A percentile compares a stretch with the other conserved stretches of the same genome.
These are phyloP conservation scores for Butyriboletus appendiculatus DNA, from an alignment of 1,284 basidiomycete genomes.

Conservation along the genomic window DNA sequence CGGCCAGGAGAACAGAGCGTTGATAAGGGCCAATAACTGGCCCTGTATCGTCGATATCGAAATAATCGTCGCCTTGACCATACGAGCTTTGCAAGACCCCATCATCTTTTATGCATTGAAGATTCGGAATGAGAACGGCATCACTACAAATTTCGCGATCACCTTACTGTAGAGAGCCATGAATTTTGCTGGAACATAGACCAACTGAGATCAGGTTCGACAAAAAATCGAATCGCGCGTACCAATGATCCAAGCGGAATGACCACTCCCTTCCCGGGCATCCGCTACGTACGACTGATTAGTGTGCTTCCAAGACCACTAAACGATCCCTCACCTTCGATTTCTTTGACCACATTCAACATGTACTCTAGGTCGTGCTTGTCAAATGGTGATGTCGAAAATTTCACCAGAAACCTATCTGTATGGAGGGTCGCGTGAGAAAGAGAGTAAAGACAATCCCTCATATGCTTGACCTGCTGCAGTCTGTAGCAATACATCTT, in stretches of 20 bases:
- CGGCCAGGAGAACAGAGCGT: slow-evolving; percentile 19
- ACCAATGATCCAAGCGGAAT: slow-evolving; percentile 33
- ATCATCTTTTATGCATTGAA: slow-evolving; percentile 17
- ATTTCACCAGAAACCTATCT: slow-evolving; percentile 34
- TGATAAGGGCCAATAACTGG: slow-evolving; percentile 17
- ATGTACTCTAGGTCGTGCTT: slow-evolving; percentile 26
- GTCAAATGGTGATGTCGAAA: slow-evolving; percentile 33
- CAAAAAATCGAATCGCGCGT: background rate
- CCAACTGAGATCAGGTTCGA: background rate
- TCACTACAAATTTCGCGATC: background rate
- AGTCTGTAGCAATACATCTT: slow-evolving; percentile 26
- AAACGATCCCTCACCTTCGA: slow-evolving; percentile 16
- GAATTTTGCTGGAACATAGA: slow-evolving; percentile 22
- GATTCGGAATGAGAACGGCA: background rate
- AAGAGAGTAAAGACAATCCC: background rate
- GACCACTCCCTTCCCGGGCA: slow-evolving; percentile 5
- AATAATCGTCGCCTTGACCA: slow-evolving; percentile 34
- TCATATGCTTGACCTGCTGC: slow-evolving; percentile 26
- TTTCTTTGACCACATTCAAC: slow-evolving; percentile 32
- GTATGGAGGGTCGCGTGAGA: background rate
- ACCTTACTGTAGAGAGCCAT: slow-evolving; percentile 34
- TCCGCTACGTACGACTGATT: slow-evolving; percentile 6
- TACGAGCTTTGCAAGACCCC: slow-evolving; percentile 32
- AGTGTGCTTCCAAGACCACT: background rate
- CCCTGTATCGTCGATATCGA: slow-evolving; percentile 28